These are phyloP conservation scores for Dioscorea zingiberensis DNA, from an alignment of 106 monocot species.

Conservation along the genomic window DNA sequence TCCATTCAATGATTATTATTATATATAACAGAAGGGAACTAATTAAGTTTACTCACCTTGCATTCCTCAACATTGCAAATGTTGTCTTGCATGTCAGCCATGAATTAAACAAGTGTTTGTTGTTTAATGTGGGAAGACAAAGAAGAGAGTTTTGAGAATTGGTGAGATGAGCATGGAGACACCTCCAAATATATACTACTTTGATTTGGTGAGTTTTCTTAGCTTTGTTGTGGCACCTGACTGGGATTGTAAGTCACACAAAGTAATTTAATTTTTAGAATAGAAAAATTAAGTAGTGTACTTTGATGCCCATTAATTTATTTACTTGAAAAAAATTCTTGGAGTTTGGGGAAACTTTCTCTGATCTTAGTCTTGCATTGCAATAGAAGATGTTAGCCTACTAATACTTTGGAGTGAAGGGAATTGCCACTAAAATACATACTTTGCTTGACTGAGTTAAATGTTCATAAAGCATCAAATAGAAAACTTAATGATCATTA, in stretches of 20 bases:
- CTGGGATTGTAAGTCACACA: slow-evolving; percentile 28
- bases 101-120: slow-evolving; percentile 2
- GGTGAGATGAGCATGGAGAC: not conserved
- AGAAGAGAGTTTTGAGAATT: not conserved
- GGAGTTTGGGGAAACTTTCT: slow-evolving; percentile 3
- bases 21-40: no score
- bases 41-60: not conserved
- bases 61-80: not conserved
- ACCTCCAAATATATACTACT: slow-evolving; percentile 11
- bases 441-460: not conserved
- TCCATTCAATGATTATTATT: no score
- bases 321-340: slow-evolving; percentile 1
- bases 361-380: slow-evolving; percentile 20
- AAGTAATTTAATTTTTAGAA: not conserved
- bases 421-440: not conserved
- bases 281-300: not conserved
- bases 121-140: not conserved
- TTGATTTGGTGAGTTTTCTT: no score
- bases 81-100: slow-evolving; percentile 17
- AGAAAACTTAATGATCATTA: no score
- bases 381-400: slow-evolving; percentile 16
- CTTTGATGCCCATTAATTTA: no score
- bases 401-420: slow-evolving; percentile 1
- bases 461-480: not conserved
- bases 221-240: not conserved